phyloP scores from a whole-genome alignment of 2,329 filamentous ascomycete species.

The Hypoxylon sp. region DNA sequence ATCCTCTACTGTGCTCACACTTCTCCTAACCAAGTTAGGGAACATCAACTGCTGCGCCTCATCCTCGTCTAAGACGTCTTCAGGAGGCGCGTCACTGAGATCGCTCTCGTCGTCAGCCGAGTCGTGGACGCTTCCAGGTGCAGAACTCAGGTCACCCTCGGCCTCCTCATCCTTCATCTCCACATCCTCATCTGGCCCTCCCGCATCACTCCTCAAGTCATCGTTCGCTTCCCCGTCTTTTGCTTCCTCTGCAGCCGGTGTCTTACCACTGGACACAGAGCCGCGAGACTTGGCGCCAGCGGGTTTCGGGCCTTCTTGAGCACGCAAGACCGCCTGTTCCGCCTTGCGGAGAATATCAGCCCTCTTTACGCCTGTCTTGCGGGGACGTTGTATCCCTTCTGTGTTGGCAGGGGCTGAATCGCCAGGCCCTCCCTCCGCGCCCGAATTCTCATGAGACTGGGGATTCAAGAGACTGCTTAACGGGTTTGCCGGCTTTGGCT shows the following conservation, averaged over 20 bases:
- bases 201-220: slow-evolving; percentile 57
- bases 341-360: slow-evolving; percentile 74
- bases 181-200: slow-evolving; percentile 56
- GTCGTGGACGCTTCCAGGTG: slow-evolving; percentile 73
- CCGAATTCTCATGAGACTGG: slow-evolving; percentile 58
- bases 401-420: slow-evolving; percentile 55
- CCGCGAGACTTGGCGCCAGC: slow-evolving; percentile 63
- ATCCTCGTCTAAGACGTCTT: slow-evolving; percentile 64
- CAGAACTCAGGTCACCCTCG: slow-evolving; percentile 62
- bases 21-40: slow-evolving; percentile 62
- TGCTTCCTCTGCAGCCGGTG: slow-evolving; percentile 56
- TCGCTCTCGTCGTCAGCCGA: slow-evolving; percentile 79
- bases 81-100: slow-evolving; percentile 73
- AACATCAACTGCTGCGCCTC: slow-evolving; percentile 69
- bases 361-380: slow-evolving; percentile 64
- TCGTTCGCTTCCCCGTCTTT: slow-evolving; percentile 54
- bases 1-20: slow-evolving; percentile 51
- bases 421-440: slow-evolving; percentile 53
- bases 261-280: slow-evolving; percentile 67
- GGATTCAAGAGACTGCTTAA: slow-evolving; percentile 62
- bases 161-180: slow-evolving; percentile 63
- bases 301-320: slow-evolving; percentile 65
- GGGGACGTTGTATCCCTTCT: slow-evolving; percentile 59
- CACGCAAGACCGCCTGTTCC: slow-evolving; percentile 69
- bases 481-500: slow-evolving; percentile 56